phyloP scores from a whole-genome alignment of 2,329 filamentous ascomycete species.

The Penicillium sp. region DNA sequence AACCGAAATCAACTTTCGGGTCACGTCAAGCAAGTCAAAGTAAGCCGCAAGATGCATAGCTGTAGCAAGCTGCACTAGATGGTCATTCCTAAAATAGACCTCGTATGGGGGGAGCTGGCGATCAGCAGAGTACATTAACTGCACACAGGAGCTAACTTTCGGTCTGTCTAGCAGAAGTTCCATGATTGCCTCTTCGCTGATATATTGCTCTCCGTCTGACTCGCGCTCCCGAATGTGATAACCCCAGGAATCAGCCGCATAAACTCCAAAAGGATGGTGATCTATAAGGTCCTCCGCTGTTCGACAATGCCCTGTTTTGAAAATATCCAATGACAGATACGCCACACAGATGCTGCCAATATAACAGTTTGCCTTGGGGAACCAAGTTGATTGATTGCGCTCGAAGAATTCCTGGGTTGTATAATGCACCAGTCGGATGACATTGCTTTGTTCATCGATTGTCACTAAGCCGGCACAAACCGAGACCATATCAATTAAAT shows the following conservation, averaged over 20 bases:
- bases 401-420: neutral
- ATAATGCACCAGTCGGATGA: neutral
- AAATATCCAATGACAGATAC: neutral
- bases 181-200: neutral
- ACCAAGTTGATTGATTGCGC: neutral
- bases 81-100: too few species aligned
- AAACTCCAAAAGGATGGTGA: neutral
- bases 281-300: neutral
- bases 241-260: neutral
- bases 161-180: neutral
- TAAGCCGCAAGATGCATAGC: neutral
- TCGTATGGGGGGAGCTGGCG: too few species aligned
- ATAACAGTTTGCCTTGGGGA: neutral
- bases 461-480: constrained; percentile 1
- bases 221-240: neutral
- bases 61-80: too few species aligned
- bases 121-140: neutral
- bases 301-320: neutral
- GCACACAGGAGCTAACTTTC: neutral
- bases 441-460: neutral
- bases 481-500: neutral
- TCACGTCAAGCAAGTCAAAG: neutral
- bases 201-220: neutral
- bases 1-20: neutral
- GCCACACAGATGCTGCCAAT: neutral